Evolutionary conservation across 2,329 filamentous ascomycete species (phyloP), one percentile per base, ranked within the genome.

Genomic region (Diaporthe destruens): DNA sequence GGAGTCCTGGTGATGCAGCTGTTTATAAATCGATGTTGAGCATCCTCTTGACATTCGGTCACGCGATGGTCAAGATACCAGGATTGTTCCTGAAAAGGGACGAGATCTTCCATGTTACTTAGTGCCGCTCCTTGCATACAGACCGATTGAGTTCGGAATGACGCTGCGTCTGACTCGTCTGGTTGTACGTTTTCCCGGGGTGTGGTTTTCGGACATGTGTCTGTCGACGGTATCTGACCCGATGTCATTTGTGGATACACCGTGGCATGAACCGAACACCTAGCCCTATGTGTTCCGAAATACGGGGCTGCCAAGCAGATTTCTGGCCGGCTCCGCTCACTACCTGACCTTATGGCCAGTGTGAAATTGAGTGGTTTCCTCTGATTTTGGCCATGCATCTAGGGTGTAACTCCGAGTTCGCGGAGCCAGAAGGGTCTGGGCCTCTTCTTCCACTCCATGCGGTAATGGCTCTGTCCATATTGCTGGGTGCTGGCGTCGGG

Each of bases 41-140:
- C n/a, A 12, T 29, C 14, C 5, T 56, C 16, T 47, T n/a, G 23
- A 39, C 7, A 3, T 5, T 47, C 11, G 6, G 8, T 16, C 39
- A 61, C 25, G 39, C 56, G 42, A 61, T n/a, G 16, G 23, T 12
- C 56, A 42, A 23, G 16, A 32, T n/a, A 63, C 9, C 4, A 9
- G 25, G 25, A 14, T 36, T 25, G 39, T 32, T n/a, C 9, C 18
- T 32, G 39, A n/a, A n/a, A 16, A 8, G 57, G 25, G 39, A 16
- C 29, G 9, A 2, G 42, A 63, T 63, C 25, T 47, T 18, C 25
- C 39, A 63, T 47, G 39, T 63, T 63, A n/a, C 57, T 63, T 63
- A 23, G 39, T 47, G 25, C 57, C 18, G 39, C 32, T 63, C 57
- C 42, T 63, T 32, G 39, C 57, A 63, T 63, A 63, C 8, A 32